Evolutionary conservation across 1,284 basidiomycete species (phyloP).

Genomic region (Wallemia mellicola): DNA sequence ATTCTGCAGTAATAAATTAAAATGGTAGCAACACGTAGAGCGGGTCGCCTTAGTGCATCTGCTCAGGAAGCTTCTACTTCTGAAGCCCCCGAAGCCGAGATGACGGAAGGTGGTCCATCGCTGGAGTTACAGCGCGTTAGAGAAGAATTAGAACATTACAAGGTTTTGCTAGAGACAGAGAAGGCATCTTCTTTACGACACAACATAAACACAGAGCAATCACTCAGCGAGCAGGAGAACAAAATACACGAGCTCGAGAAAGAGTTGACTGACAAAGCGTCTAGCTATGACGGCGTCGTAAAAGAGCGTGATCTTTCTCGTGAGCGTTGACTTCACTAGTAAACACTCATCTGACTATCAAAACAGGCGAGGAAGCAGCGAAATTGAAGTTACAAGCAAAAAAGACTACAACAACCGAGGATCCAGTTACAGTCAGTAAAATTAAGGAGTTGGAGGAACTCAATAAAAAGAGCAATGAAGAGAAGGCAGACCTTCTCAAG

Average conservation of each 20-base stretch:
- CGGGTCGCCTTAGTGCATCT: not conserved
- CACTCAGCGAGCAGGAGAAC: slow-evolving; percentile 25
- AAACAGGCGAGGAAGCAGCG: not conserved
- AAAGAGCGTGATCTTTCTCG: not conserved
- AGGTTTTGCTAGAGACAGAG: slow-evolving; percentile 23
- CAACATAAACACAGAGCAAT: slow-evolving; percentile 46
- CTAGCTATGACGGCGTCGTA: not conserved
- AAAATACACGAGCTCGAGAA: slow-evolving; percentile 34
- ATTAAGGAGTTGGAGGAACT: slow-evolving; percentile 32
- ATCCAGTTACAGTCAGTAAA: slow-evolving; percentile 21
- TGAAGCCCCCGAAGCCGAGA: not conserved
- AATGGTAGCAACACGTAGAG: not conserved
- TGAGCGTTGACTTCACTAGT: not conserved
- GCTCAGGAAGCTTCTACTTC: not conserved
- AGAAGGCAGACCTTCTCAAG: slow-evolving; percentile 44
- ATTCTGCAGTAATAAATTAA: not conserved
- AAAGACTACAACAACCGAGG: slow-evolving; percentile 15
- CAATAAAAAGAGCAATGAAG: slow-evolving; percentile 14
- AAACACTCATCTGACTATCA: slow-evolving; percentile 1
- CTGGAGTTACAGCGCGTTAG: not conserved
- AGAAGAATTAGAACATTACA: not conserved
- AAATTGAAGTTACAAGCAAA: not conserved
- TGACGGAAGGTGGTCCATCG: not conserved
- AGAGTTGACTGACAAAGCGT: slow-evolving; percentile 8
- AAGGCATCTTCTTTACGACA: slow-evolving; percentile 31